These are phyloP conservation scores for Fusarium praegraminearum DNA, from an alignment of 2,329 filamentous ascomycete species.

Conservation along the genomic window DNA sequence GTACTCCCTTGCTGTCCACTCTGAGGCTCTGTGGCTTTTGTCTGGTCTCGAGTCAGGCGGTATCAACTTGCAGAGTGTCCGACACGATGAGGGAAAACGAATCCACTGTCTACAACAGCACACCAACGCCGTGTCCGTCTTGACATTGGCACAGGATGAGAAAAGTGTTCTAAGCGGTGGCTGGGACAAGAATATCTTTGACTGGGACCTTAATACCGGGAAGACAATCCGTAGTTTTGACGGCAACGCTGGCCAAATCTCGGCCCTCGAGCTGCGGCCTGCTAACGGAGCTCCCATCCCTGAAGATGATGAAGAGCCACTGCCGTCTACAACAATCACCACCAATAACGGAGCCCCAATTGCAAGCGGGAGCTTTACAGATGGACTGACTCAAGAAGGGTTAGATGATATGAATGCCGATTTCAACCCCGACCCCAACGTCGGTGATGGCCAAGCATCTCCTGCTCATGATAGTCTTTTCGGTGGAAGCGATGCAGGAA, in stretches of 20 bases:
- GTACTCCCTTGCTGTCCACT: constrained; percentile 92
- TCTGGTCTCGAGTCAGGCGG: constrained; percentile 90
- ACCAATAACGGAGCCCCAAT: constrained; percentile 77
- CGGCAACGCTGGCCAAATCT: constrained; percentile 85
- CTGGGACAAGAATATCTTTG: constrained; percentile 94
- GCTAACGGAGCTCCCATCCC: constrained; percentile 81
- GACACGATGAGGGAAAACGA: constrained; percentile 93
- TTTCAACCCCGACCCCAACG: constrained; percentile 36
- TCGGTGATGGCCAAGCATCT: constrained; percentile 68
- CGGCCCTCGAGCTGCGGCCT: constrained; percentile 86
- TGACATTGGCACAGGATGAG: constrained; percentile 86
- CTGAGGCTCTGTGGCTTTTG: constrained; percentile 89
- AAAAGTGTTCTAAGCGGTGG: constrained; percentile 88
- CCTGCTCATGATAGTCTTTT: constrained; percentile 86
- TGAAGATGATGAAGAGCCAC: constrained; percentile 72
- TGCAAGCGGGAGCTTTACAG: constrained; percentile 60
- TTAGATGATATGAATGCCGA: constrained; percentile 39
- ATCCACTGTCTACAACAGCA: constrained; percentile 86
- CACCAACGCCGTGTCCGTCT: constrained; percentile 89
- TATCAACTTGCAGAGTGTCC: constrained; percentile 92
- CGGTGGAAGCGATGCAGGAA: constrained; percentile 81
- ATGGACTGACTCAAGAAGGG: constrained; percentile 41
- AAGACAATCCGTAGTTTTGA: constrained; percentile 80
- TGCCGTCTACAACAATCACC: constrained; percentile 75
- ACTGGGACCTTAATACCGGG: constrained; percentile 95